A percentile compares a stretch with the other conserved stretches of the same genome.
Conservation (phyloP, 805 yeast genomes). For the Lipomyces mesembrius region DNA sequence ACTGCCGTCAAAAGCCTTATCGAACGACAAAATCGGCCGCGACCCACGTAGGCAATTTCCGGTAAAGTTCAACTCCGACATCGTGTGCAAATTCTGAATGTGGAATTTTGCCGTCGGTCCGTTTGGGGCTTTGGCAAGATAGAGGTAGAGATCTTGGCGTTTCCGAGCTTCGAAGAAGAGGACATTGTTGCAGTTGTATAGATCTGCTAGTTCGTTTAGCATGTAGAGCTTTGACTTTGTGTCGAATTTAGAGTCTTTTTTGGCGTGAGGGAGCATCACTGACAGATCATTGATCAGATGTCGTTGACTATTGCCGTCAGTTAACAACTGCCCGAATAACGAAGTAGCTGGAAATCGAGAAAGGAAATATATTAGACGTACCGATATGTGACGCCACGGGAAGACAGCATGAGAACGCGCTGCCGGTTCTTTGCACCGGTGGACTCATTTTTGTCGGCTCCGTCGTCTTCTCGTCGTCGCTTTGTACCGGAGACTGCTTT, state of each 20-base stretch:
- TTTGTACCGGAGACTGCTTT: conserved; percentile 64
- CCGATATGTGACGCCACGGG: conserved; percentile 83
- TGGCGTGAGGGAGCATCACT: conserved; percentile 84
- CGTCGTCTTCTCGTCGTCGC: conserved; percentile 42
- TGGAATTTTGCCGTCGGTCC: conserved; percentile 96
- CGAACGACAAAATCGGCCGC: conserved; percentile 90
- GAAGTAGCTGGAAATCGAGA: not conserved
- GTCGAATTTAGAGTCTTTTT: conserved; percentile 95
- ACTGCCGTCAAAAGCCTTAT: conserved; percentile 68
- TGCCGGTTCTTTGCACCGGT: conserved; percentile 22
- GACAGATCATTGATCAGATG: conserved; percentile 84
- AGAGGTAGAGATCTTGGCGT: conserved; percentile 90
- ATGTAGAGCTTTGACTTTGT: conserved; percentile 86
- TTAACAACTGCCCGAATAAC: no score
- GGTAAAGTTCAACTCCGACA: conserved; percentile 93
- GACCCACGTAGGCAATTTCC: conserved; percentile 96
- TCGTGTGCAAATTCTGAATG: conserved; percentile 90
- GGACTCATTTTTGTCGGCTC: conserved; percentile 8
- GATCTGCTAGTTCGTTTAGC: conserved; percentile 92
- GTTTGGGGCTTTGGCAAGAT: conserved; percentile 96
- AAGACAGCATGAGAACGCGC: conserved; percentile 76
- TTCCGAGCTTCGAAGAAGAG: conserved; percentile 94
- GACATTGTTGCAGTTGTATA: conserved; percentile 95
- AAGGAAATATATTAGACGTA: not conserved
- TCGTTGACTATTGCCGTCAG: conserved; percentile 67